Evolutionary conservation across 495 filamentous ascomycete species (phyloP).

Genomic region (Venustampulla echinocandica): DNA sequence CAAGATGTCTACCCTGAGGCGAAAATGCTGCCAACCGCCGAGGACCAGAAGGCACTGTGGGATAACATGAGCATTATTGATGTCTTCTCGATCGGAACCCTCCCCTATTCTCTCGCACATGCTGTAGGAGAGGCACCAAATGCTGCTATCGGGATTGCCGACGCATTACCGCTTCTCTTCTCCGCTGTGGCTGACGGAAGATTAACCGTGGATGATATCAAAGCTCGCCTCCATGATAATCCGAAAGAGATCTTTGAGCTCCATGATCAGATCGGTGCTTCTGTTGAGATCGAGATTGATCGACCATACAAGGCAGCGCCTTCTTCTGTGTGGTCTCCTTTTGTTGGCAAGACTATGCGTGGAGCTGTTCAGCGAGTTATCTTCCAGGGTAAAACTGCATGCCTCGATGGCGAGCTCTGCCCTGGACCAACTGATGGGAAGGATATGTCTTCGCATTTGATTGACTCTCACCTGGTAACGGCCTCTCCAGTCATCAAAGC

Average conservation of each 20-base stretch:
- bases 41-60: slow-evolving; percentile 74
- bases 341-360: slow-evolving; percentile 60
- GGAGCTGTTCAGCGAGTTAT: slow-evolving; percentile 70
- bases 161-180: slow-evolving; percentile 68
- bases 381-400: slow-evolving; percentile 68
- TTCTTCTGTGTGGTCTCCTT: slow-evolving; percentile 60
- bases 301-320: slow-evolving; percentile 51
- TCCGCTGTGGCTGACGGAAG: slow-evolving; percentile 70
- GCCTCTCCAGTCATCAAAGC: slow-evolving; percentile 48
- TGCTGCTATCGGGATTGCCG: slow-evolving; percentile 58
- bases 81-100: slow-evolving; percentile 74
- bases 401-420: slow-evolving; percentile 61
- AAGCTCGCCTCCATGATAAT: slow-evolving; percentile 63
- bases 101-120: slow-evolving; percentile 69
- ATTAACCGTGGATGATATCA: slow-evolving; percentile 67
- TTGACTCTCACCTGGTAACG: slow-evolving; percentile 44
- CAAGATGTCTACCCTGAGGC: slow-evolving; percentile 66
- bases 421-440: slow-evolving; percentile 50
- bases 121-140: slow-evolving; percentile 40
- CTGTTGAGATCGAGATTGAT: slow-evolving; percentile 67
- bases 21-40: slow-evolving; percentile 54
- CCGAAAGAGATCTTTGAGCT: slow-evolving; percentile 82
- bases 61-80: slow-evolving; percentile 70
- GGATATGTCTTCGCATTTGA: slow-evolving; percentile 69
- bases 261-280: slow-evolving; percentile 69